phyloP scores from a whole-genome alignment of 192 early-diverging fungal genomes.

The Diversispora eburnea region DNA sequence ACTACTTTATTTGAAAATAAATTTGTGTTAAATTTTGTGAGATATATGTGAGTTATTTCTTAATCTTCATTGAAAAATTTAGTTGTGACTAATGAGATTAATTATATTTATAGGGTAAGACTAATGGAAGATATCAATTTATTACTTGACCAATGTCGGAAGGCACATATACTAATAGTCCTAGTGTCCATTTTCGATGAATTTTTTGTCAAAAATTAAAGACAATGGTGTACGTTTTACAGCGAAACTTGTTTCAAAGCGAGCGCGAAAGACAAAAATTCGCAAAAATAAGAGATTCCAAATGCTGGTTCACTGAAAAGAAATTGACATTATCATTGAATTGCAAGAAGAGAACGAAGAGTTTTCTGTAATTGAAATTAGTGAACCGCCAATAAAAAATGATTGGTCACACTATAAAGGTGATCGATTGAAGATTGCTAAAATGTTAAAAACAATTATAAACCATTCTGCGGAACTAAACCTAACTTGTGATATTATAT shows the following conservation, averaged over 20 bases:
- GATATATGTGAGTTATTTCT: constrained; percentile 18
- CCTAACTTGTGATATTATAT: neutral
- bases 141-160: constrained; percentile 6
- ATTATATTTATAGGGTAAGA: constrained; percentile 17
- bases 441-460: constrained; percentile 16
- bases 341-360: neutral
- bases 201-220: constrained; percentile 15
- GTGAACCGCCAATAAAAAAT: neutral
- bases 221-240: neutral
- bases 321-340: constrained; percentile 11
- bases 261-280: constrained; percentile 4
- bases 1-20: neutral
- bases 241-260: constrained; percentile 14
- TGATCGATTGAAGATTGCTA: constrained; percentile 13
- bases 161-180: constrained; percentile 1
- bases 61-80: neutral
- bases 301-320: neutral
- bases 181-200: neutral
- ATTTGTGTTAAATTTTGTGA: constrained; percentile 8
- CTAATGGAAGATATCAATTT: constrained; percentile 9
- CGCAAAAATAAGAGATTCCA: neutral
- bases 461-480: neutral
- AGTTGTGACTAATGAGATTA: constrained; percentile 1
- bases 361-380: neutral
- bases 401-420: neutral